Base-by-base conservation (phyloP, 257 asterid genomes). In the Jacaranda copaia region DNA sequence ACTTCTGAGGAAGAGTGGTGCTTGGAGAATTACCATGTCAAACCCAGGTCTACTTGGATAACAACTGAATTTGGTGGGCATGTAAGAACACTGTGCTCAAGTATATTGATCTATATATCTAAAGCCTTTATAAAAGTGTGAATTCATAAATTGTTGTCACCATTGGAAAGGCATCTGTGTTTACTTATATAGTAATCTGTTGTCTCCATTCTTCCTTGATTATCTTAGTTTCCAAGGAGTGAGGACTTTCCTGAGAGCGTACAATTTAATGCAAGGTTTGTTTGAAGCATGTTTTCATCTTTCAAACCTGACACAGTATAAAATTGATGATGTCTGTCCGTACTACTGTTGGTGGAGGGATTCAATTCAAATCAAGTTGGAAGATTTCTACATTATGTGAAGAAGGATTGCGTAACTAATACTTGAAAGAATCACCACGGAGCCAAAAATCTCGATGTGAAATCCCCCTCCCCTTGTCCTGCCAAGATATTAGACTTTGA, bases 1-100 rank as follows among this genome's bases (percentile, higher is more conserved):
- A 73, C 85, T 35, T 73, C 77, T 36, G 84, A 84, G 62, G 91
- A 82, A 76, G 87, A 87, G 61, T 82, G 79, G 75, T 94, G 98
- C 76, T 77, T 81, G 84, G 82, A 86, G 77, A 85, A 79, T 76
- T 94, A 80, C 79, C 80, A 81, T 75, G 93, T 92, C 85, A 88
- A 86, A 74, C 93, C 98, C 62, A 85, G 98, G 81, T 95, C 95
- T 5, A 89, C 94, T 12, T 94, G 97, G 98, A 94, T 92, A 79
- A 88, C 94, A 61, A 90, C 97, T 65, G 90, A 90, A 85, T 90
- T 92, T 78, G 98, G 98, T 67, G 97, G 97, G 57, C 96, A 92
- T 86, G 98, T 93, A 88, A 13, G 89, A 1, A 75, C 68, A 13
- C 62, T 38, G 1, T 59, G 36, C 77, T 70, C 49, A 53, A 56